Base-by-base conservation (phyloP, 2,329 filamentous ascomycete genomes). In the Colletotrichum sp. region DNA sequence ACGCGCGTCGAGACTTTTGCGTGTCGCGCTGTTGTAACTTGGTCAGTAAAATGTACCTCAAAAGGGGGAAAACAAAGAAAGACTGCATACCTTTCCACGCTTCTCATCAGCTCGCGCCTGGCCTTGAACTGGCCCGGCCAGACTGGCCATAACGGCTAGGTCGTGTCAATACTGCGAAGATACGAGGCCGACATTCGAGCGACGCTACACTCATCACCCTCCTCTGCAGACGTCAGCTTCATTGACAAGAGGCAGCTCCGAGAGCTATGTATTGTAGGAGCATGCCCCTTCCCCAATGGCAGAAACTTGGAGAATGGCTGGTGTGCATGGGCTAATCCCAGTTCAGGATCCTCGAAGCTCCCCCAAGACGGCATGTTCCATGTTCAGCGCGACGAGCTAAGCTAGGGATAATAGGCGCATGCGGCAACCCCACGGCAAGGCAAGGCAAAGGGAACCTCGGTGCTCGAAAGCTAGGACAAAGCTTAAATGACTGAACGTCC, bases 101-200 rank as follows among this genome's bases (percentile, higher is more conserved):
- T 55, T 74, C 24, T 71, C 67, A 6, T 71, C 67, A 7, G 21
- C 21, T 13, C 72, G 16, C 36, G 61, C 36, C 21, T 71, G 67
- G 52, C 34, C 52, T 28, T 66, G 48, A 30, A n/a, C 6, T 43
- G 61, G 48, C 18, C 61, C 61, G 60, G 67, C 67, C 67, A 66
- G 36, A 36, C 71, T 71, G 71, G 67, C 67, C 72, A 74, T 74
- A 30, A 52, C 61, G 67, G 56, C 34, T 55, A 61, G 16, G 36
- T 66, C 61, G 60, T 52, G 60, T 61, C 52, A 52, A 66, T 36
- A 30, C 21, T 60, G 52, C 16, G 7, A 26, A 16, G 5, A 5
- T 38, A 7, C 15, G 18, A 16, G n/a, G 21, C 60, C 67, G 43
- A 38, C 60, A 71, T 74, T 52, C 60, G 32, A 70, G 48, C 30